These are phyloP conservation scores for Globisporangium nodosum DNA, from an alignment of 352 stramenopile genomes.

Conservation along the genomic window DNA sequence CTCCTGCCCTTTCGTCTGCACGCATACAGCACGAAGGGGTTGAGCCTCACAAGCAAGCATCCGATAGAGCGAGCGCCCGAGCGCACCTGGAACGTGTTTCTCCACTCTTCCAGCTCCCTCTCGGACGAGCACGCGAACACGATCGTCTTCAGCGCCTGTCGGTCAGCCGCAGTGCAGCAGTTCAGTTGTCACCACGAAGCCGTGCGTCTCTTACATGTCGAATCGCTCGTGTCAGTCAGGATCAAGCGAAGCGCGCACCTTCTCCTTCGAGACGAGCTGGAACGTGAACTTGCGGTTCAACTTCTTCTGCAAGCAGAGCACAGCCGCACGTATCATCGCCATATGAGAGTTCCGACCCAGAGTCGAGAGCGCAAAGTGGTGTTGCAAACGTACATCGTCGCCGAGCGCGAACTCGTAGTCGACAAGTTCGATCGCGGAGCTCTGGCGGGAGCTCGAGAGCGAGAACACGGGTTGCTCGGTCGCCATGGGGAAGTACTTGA, in stretches of 20 bases:
- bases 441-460: slow-evolving; percentile 44
- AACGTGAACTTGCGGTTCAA: slow-evolving; percentile 59
- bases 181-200: background rate
- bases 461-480: slow-evolving; percentile 53
- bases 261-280: slow-evolving; percentile 44
- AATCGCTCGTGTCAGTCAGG: background rate
- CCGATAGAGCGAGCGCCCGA: background rate
- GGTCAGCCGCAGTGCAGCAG: background rate
- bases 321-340: background rate
- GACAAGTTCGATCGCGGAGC: slow-evolving; percentile 33
- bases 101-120: slow-evolving; percentile 57
- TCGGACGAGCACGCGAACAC: slow-evolving; percentile 60
- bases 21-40: background rate
- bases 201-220: background rate
- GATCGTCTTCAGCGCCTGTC: slow-evolving; percentile 37
- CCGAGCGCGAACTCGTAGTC: slow-evolving; percentile 38
- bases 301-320: slow-evolving; percentile 32
- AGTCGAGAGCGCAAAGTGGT: background rate
- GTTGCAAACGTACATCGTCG: slow-evolving; percentile 28
- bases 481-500: slow-evolving; percentile 76
- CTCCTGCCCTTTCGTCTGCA: background rate
- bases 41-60: background rate
- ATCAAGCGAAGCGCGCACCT: slow-evolving; percentile 19
- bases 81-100: slow-evolving; percentile 40
- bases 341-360: background rate